phyloP scores from a whole-genome alignment of 208 protist species.

The Leptomonas seymouri region DNA sequence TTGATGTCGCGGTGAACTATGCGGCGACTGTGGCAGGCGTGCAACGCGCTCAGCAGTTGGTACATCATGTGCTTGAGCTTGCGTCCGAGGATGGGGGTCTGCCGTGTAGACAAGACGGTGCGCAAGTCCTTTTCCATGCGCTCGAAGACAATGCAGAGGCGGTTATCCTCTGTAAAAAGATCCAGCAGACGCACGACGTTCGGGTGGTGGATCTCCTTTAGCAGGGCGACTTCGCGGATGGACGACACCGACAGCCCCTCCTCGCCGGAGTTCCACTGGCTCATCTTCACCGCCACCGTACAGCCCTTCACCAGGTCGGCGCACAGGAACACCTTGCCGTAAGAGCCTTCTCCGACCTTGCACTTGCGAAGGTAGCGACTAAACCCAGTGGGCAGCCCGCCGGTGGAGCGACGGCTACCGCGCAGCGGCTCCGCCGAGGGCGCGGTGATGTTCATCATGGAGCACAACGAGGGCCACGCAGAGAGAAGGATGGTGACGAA shows the following conservation, averaged over 20 bases:
- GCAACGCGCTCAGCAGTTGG: conserved; percentile 80
- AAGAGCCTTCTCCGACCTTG: conserved; percentile 98
- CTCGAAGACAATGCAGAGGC: conserved; percentile 98
- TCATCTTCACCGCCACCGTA: conserved; percentile 86
- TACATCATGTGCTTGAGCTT: conserved; percentile 81
- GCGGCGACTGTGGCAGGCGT: conserved; percentile 85
- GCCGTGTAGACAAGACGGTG: conserved; percentile 86
- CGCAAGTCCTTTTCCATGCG: conserved; percentile 97
- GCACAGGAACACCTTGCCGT: conserved; percentile 97
- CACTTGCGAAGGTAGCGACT: conserved; percentile 86
- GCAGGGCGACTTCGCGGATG: conserved; percentile 93
- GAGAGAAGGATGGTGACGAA: neutral
- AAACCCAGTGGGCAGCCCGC: conserved; percentile 25
- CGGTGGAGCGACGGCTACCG: neutral
- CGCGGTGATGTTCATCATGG: conserved; percentile 8
- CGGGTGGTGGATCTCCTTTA: conserved; percentile 89
- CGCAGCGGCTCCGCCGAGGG: conserved; percentile 7
- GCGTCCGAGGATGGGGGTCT: conserved; percentile 50
- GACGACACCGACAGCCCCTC: conserved; percentile 92
- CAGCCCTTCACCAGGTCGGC: conserved; percentile 64
- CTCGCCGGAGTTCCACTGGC: conserved; percentile 72
- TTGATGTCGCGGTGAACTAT: conserved; percentile 94
- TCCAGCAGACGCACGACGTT: conserved; percentile 95
- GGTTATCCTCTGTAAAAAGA: conserved; percentile 92
- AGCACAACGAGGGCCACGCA: neutral